These are phyloP conservation scores for Kandelia obovata DNA, from an alignment of 345 rosid genomes.

Conservation along the genomic window DNA sequence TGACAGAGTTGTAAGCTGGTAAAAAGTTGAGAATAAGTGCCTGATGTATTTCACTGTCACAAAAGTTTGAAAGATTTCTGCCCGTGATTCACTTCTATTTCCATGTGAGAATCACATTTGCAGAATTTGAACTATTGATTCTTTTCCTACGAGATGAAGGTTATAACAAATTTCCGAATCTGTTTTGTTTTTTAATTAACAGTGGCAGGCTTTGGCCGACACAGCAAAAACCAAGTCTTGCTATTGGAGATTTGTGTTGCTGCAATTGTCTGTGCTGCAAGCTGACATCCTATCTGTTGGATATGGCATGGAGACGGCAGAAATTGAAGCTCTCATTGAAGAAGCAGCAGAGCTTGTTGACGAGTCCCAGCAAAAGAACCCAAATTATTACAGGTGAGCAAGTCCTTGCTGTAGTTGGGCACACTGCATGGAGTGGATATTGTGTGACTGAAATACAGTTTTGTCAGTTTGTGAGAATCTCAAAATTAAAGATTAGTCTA, in stretches of 20 bases:
- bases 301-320: conserved; percentile 56
- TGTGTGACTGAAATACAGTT: neutral
- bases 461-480: too few species aligned
- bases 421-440: neutral
- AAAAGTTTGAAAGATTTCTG: too few species aligned
- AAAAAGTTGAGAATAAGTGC: too few species aligned
- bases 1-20: too few species aligned
- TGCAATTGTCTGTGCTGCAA: conserved; percentile 58
- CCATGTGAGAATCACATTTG: too few species aligned
- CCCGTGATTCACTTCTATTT: too few species aligned
- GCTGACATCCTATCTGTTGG: conserved; percentile 63
- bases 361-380: conserved; percentile 62
- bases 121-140: too few species aligned
- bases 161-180: neutral
- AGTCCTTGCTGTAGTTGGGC: neutral
- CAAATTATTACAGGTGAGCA: conserved; percentile 78
- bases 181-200: conserved; percentile 27
- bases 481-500: neutral
- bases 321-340: conserved; percentile 75
- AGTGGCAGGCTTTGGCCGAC: conserved; percentile 89
- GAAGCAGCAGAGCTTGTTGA: conserved; percentile 99
- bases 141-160: too few species aligned
- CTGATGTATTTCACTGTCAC: too few species aligned
- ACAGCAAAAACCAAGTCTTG: conserved; percentile 66
- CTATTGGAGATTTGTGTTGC: conserved; percentile 92